Evolutionary conservation across 768 basidiomycete species (phyloP).

Genomic region (Amanita pseudoporphyria): DNA sequence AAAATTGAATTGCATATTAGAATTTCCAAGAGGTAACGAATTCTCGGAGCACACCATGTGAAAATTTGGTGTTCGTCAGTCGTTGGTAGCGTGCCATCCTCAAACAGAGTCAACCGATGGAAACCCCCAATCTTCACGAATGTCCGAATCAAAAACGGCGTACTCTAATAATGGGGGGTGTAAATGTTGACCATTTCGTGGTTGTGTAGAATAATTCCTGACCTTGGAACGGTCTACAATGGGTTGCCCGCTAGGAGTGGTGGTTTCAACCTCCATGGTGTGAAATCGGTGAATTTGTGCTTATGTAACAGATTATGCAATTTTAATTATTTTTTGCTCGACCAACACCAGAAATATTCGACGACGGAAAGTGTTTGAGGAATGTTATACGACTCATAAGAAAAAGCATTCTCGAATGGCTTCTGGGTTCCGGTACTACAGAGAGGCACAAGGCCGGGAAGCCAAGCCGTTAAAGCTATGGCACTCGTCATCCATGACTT

Average conservation of each 20-base stretch:
- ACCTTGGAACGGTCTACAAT: conserved; percentile 53
- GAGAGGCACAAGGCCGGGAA: conserved; percentile 22
- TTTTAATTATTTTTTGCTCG: not conserved
- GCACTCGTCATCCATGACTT: too few relatives aligned
- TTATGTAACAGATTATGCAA: not conserved
- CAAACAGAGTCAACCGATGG: conserved; percentile 65
- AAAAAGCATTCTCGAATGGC: conserved; percentile 31
- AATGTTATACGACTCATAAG: conserved; percentile 29
- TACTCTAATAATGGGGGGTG: conserved; percentile 28
- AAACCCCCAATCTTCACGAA: conserved; percentile 79
- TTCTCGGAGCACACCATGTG: conserved; percentile 47
- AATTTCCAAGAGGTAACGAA: not conserved
- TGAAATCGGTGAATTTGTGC: not conserved
- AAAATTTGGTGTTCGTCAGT: conserved; percentile 79
- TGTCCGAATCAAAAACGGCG: conserved; percentile 73
- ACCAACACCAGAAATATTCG: conserved; percentile 45
- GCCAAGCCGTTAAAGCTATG: too few relatives aligned
- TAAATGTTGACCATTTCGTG: not conserved
- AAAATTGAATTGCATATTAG: not conserved
- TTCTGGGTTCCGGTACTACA: conserved; percentile 43
- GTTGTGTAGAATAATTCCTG: not conserved
- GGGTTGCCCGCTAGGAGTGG: conserved; percentile 34
- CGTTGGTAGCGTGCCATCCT: conserved; percentile 67
- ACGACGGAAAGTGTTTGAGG: too few relatives aligned
- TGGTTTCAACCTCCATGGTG: conserved; percentile 28